Evolutionary conservation across 1,284 basidiomycete species (phyloP).

Genomic region (Serendipita sp.): DNA sequence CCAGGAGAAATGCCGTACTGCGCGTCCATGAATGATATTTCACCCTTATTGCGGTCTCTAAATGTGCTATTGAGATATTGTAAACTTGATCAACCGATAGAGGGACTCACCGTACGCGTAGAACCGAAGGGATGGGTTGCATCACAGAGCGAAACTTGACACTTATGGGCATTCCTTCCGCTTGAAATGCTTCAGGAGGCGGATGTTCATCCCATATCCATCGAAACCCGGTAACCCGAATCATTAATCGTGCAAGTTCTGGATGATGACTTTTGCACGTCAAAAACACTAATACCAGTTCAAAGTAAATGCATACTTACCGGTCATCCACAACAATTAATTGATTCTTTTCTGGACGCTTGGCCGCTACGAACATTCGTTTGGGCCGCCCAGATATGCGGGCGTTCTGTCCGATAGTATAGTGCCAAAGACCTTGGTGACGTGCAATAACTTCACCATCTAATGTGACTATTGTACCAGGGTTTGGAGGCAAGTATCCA

Average conservation of each 20-base stretch:
- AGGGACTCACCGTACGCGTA: constrained; percentile 13
- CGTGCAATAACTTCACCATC: constrained; percentile 38
- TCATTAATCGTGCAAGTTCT: constrained; percentile 36
- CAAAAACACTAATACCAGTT: too few relatives aligned
- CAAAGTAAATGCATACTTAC: constrained; percentile 29
- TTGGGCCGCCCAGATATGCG: constrained; percentile 47
- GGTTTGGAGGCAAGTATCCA: constrained; percentile 57
- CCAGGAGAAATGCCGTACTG: constrained; percentile 65
- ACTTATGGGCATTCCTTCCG: constrained; percentile 32
- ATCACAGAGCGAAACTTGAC: constrained; percentile 66
- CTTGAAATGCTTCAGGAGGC: constrained; percentile 30
- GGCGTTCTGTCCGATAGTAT: constrained; percentile 75
- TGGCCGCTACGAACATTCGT: constrained; percentile 65
- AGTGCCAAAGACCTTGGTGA: constrained; percentile 76
- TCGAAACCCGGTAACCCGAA: constrained; percentile 39
- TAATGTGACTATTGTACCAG: constrained; percentile 53
- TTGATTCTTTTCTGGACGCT: constrained; percentile 45
- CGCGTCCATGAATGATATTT: constrained; percentile 40
- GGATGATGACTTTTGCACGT: constrained; percentile 40
- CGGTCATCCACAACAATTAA: constrained; percentile 65
- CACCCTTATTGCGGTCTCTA: constrained; percentile 18
- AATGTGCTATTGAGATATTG: neutral
- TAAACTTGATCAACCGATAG: neutral
- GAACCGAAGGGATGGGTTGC: constrained; percentile 15
- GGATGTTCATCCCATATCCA: constrained; percentile 65